Percentiles rank a stretch among this genome's conserved stretches.
These are phyloP conservation scores for Achlya hypogyna DNA, from an alignment of 352 stramenopile genomes.

Conservation along the genomic window DNA sequence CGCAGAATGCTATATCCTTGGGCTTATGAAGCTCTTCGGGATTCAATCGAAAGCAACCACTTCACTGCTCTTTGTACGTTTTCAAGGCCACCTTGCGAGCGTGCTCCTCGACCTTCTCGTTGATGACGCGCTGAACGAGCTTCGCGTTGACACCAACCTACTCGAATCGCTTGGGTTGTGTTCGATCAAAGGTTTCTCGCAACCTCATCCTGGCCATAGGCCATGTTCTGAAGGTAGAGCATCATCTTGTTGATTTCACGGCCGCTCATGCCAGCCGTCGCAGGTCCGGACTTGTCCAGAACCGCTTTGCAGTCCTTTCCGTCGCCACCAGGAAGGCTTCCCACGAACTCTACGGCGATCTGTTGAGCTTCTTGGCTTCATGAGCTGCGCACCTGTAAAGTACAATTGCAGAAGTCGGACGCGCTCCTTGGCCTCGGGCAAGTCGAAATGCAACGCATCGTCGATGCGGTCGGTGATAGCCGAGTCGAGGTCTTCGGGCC, in stretches of 20 bases:
- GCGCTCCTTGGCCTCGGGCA: slow-evolving; percentile 53
- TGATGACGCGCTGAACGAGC: slow-evolving; percentile 48
- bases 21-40: too few species aligned
- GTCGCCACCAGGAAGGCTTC: not conserved
- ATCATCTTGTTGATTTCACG: slow-evolving; percentile 85
- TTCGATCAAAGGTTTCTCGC: not conserved
- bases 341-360: slow-evolving; percentile 1
- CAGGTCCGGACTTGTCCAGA: slow-evolving; percentile 35
- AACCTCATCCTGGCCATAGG: slow-evolving; percentile 54
- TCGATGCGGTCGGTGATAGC: slow-evolving; percentile 77
- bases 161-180: not conserved
- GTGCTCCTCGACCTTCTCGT: slow-evolving; percentile 69
- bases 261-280: slow-evolving; percentile 71
- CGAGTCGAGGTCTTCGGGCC: slow-evolving; percentile 66
- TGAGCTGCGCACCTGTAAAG: slow-evolving; percentile 24
- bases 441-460: slow-evolving; percentile 69
- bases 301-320: slow-evolving; percentile 28
- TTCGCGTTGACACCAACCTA: slow-evolving; percentile 34
- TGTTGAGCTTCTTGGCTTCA: not conserved
- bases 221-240: slow-evolving; percentile 74
- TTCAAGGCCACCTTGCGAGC: slow-evolving; percentile 53
- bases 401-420: slow-evolving; percentile 62
- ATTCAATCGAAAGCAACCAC: too few species aligned
- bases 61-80: slow-evolving; percentile 28
- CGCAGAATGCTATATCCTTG: too few species aligned